Base-by-base conservation (phyloP, 257 asterid species). In the Rauvolfia tetraphylla region DNA sequence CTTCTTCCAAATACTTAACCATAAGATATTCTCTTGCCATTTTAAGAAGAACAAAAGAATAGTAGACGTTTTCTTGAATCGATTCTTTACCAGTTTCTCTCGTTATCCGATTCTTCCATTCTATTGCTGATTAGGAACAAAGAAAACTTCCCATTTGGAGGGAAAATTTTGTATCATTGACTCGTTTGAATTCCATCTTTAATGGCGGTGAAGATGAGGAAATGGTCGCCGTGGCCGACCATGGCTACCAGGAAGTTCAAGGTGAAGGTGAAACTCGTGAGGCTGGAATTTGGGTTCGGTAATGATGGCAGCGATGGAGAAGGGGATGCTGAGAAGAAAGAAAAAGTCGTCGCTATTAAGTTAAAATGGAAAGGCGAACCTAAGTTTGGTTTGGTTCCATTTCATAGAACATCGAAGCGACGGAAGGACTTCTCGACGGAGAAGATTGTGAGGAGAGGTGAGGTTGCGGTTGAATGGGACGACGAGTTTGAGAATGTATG, bases 301-400 rank as follows among this genome's bases (percentile, higher is more conserved):
- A 79, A 25, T 59, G 82, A 23, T 66, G 82, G 57, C 44, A 71
- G 29, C 4, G 82, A 62, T 4, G 57, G 44, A 15, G 69, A 34
- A 2, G 68, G 46, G 0, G 77, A 56, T 49, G 33, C 42, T 34
- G 71, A 68, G 41, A 57, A 58, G 9, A 75, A 75, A 49, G 75
- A 71, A 17, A 83, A 68, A 63, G 79, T 68, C 0, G 49, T 87
- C 76, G 86, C 89, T 42, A 62, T 90, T 48, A 81, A 76, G 70
- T 59, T 89, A 20, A 90, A 85, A 80, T 92, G 97, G 97, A 88
- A 84, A 85, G 95, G 92, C 14, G 91, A 86, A 80, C 83, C 85
- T 13, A 89, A 74, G 83, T 85, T 88, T 29, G 88, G 88, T 13
- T 74, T 87, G 69, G 82, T 80, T 68, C 88, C 87, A n/a, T 87